Percentiles rank a stretch among this genome's conserved stretches.
Evolutionary conservation across 1,284 basidiomycete species (phyloP).

Genomic region (Rugosomyces carneus): DNA sequence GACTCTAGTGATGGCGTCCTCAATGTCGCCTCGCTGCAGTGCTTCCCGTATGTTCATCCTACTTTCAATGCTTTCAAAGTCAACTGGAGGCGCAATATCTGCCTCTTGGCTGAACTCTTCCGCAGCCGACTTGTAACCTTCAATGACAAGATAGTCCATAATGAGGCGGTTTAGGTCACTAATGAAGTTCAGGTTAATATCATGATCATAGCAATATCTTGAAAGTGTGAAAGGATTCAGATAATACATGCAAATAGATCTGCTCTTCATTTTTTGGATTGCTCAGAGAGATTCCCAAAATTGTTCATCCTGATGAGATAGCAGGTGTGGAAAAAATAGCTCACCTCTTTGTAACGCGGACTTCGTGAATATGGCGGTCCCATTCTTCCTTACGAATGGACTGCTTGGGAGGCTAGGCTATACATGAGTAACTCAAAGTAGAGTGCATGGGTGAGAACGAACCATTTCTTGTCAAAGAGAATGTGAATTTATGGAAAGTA

Average conservation of each 20-base stretch:
- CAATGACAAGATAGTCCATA: constrained; percentile 97
- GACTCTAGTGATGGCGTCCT: constrained; percentile 88
- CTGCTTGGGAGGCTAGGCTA: constrained; percentile 38
- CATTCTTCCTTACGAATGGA: constrained; percentile 68
- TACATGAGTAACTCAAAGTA: not conserved
- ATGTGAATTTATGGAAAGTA: constrained; percentile 24
- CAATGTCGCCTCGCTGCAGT: constrained; percentile 89
- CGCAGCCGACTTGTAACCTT: constrained; percentile 95
- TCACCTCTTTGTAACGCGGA: constrained; percentile 73
- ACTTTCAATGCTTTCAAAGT: constrained; percentile 89
- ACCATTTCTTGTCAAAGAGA: constrained; percentile 24
- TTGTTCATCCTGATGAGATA: constrained; percentile 48
- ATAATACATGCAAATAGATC: constrained; percentile 73
- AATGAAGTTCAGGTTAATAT: constrained; percentile 9
- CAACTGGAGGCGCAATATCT: constrained; percentile 68
- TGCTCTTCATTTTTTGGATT: constrained; percentile 46
- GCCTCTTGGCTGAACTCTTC: constrained; percentile 92
- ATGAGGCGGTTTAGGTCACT: constrained; percentile 93
- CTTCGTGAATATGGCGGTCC: constrained; percentile 69
- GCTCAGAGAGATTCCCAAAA: constrained; percentile 90
- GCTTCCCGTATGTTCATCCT: constrained; percentile 93
- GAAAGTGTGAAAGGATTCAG: constrained; percentile 42
- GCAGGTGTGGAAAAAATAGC: constrained; percentile 26
- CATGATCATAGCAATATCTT: not conserved
- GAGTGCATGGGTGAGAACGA: constrained; percentile 18